phyloP scores from a whole-genome alignment of 768 basidiomycete species.

The Podaxis sp. region DNA sequence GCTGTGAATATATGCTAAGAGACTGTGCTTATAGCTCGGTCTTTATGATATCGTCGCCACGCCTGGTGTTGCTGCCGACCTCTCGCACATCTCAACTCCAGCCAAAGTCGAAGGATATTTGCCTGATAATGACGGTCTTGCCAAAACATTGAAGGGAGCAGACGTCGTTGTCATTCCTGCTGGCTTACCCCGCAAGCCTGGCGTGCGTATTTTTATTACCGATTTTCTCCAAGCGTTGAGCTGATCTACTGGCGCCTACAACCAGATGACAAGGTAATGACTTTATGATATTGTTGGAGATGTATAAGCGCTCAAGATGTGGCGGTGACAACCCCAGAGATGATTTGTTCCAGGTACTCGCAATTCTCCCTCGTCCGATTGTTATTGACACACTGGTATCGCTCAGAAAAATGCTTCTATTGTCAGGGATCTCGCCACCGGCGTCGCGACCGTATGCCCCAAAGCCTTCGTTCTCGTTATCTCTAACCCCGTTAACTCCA shows the following conservation, averaged over 20 bases:
- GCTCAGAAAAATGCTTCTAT: constrained; percentile 95
- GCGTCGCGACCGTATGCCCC: constrained; percentile 79
- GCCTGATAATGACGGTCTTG: constrained; percentile 76
- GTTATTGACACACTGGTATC: constrained; percentile 8
- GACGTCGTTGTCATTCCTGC: constrained; percentile 95
- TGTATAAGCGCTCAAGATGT: constrained; percentile 17
- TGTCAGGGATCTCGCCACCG: constrained; percentile 88
- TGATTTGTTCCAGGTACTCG: constrained; percentile 86
- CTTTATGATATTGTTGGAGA: constrained; percentile 12
- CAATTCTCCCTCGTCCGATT: neutral
- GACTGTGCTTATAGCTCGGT: constrained; percentile 53
- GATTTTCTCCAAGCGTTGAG: constrained; percentile 12
- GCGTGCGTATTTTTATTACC: constrained; percentile 49
- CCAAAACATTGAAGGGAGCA: constrained; percentile 81
- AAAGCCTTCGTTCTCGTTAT: constrained; percentile 95
- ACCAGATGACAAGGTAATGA: constrained; percentile 54
- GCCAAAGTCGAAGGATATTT: constrained; percentile 84
- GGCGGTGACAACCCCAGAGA: constrained; percentile 51
- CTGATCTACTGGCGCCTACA: constrained; percentile 18
- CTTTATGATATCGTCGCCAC: constrained; percentile 97
- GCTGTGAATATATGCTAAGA: neutral
- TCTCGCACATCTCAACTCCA: constrained; percentile 90
- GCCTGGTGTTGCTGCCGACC: constrained; percentile 95
- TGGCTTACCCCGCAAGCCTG: constrained; percentile 94
- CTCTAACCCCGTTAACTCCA: constrained; percentile 99